Evolutionary conservation across 2,329 filamentous ascomycete genomes (phyloP).

Genomic region (Teratosphaeriaceae sp.): DNA sequence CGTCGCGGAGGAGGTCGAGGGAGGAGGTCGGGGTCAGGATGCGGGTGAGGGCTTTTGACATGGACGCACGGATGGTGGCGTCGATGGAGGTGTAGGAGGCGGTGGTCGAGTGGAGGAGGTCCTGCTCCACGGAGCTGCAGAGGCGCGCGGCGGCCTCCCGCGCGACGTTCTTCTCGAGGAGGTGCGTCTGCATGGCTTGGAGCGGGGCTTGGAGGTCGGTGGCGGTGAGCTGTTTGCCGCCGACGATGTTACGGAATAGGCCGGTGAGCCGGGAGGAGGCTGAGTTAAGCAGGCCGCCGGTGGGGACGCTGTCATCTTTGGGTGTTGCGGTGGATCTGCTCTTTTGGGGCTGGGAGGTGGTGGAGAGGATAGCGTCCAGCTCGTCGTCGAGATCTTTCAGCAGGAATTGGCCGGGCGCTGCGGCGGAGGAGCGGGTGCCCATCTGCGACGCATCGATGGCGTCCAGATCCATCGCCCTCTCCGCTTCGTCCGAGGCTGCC

Average conservation of each 20-base stretch:
- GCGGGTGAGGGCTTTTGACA: constrained; percentile 87
- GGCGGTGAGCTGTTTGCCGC: constrained; percentile 85
- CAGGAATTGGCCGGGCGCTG: constrained; percentile 84
- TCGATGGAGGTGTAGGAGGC: constrained; percentile 77
- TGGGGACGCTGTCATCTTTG: constrained; percentile 49
- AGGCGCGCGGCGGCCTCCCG: constrained; percentile 87
- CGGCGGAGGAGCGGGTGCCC: constrained; percentile 80
- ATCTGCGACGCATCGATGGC: constrained; percentile 71
- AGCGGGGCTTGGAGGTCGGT: constrained; percentile 86
- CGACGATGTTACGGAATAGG: constrained; percentile 89
- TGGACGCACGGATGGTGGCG: constrained; percentile 72
- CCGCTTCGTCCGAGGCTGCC: constrained; percentile 44
- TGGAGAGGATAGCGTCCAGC: constrained; percentile 80
- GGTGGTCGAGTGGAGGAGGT: constrained; percentile 85
- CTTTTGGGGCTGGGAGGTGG: constrained; percentile 70
- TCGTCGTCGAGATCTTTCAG: constrained; percentile 90
- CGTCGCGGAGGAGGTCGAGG: constrained; percentile 88
- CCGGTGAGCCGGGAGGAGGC: constrained; percentile 77
- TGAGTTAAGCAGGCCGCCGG: constrained; percentile 64
- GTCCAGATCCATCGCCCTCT: constrained; percentile 52
- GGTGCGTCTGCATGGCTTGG: constrained; percentile 92
- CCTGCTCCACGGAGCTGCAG: constrained; percentile 84
- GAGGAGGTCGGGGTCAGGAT: constrained; percentile 95
- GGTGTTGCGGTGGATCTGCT: constrained; percentile 45
- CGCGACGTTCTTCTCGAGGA: constrained; percentile 92